Conservation (phyloP, 1,284 basidiomycete genomes). For the Cryptococcus sp. region DNA sequence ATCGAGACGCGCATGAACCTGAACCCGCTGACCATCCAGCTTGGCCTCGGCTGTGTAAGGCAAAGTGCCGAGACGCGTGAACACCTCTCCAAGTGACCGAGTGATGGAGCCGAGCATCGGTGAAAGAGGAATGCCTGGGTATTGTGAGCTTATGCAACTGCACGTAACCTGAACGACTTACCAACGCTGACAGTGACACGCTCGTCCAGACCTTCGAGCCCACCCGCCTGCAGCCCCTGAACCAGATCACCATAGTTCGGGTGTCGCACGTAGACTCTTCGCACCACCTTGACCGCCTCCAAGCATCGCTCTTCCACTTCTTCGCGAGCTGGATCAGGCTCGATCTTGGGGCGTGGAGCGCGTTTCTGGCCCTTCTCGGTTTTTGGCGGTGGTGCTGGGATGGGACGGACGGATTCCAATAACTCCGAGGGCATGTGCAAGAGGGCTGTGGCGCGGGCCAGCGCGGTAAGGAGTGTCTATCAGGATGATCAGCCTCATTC, state of each 20-base stretch:
- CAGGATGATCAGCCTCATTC: not conserved
- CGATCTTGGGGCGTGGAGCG: conserved; percentile 53
- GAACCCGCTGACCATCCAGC: conserved; percentile 84
- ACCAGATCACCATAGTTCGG: conserved; percentile 84
- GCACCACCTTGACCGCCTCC: conserved; percentile 66
- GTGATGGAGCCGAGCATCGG: conserved; percentile 61
- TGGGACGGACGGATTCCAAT: conserved; percentile 53
- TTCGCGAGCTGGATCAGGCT: conserved; percentile 56
- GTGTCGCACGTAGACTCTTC: conserved; percentile 80
- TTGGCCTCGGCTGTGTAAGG: conserved; percentile 79
- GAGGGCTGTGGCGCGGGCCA: conserved; percentile 78
- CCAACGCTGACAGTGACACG: conserved; percentile 75
- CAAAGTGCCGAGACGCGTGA: conserved; percentile 66
- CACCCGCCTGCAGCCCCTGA: conserved; percentile 64
- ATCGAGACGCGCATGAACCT: conserved; percentile 67
- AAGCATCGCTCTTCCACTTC: conserved; percentile 59
- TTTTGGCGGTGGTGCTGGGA: conserved; percentile 39
- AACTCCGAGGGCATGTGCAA: conserved; percentile 51
- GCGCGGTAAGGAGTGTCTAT: conserved; percentile 71
- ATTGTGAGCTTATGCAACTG: not conserved
- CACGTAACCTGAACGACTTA: conserved; percentile 45
- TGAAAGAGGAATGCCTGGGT: conserved; percentile 55
- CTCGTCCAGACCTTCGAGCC: conserved; percentile 64
- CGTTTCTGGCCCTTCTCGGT: conserved; percentile 52
- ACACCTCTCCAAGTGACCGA: conserved; percentile 80